Evolutionary conservation across 352 stramenopile genomes (phyloP).

Genomic region (Phytophthora citrophthora): DNA sequence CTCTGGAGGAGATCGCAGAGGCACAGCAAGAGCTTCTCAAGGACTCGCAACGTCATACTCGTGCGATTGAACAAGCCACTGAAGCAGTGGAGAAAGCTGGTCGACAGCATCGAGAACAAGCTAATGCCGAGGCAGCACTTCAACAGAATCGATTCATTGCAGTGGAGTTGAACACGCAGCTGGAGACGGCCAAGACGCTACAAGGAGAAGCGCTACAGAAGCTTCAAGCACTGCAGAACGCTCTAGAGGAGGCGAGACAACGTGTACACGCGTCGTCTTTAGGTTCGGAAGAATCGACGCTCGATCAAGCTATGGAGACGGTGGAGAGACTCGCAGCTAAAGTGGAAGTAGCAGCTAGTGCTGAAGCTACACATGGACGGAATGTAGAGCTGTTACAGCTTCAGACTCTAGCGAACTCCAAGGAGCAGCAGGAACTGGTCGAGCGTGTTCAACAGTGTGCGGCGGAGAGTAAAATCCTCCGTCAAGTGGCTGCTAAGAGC

Average conservation of each 20-base stretch:
- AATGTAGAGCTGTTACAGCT: constrained; percentile 35
- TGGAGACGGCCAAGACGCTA: constrained; percentile 34
- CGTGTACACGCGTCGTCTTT: constrained; percentile 42
- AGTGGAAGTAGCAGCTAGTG: constrained; percentile 55
- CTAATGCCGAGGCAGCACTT: constrained; percentile 36
- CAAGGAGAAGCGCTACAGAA: constrained; percentile 39
- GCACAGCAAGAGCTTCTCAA: constrained; percentile 55
- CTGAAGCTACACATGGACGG: constrained; percentile 52
- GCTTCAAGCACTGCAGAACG: constrained; percentile 26
- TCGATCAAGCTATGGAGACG: constrained; percentile 26
- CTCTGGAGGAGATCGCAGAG: constrained; percentile 79
- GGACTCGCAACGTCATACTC: constrained; percentile 46
- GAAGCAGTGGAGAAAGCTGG: constrained; percentile 55
- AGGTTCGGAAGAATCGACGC: constrained; percentile 18
- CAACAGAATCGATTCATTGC: constrained; percentile 38
- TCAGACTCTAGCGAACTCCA: constrained; percentile 21
- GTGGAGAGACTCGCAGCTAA: constrained; percentile 62
- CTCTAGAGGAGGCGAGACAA: constrained; percentile 40
- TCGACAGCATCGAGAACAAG: constrained; percentile 34
- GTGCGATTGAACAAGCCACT: constrained; percentile 50
- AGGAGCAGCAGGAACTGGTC: constrained; percentile 40
- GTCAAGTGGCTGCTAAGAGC: constrained; percentile 49
- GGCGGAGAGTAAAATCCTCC: constrained; percentile 47
- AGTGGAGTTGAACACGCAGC: constrained; percentile 34
- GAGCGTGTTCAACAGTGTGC: constrained; percentile 32